Conservation (phyloP, 495 filamentous ascomycete species). For the Penicillium verhagenii region DNA sequence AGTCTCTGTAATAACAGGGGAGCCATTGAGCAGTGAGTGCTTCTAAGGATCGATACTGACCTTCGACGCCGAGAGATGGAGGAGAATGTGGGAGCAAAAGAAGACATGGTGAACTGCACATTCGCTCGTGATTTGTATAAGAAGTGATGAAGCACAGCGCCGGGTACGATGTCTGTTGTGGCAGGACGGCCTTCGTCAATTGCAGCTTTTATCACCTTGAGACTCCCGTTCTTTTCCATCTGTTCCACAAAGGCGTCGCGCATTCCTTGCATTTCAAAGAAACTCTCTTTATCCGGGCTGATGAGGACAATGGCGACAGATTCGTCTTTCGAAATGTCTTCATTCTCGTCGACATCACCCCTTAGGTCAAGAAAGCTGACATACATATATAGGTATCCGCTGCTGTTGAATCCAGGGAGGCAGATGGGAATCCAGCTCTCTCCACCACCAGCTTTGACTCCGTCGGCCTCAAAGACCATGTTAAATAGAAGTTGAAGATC, state of each 20-base stretch:
- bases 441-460: conserved; percentile 82
- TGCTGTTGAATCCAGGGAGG: conserved; percentile 94
- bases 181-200: conserved; percentile 67
- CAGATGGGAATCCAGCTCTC: conserved; percentile 98
- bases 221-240: conserved; percentile 71
- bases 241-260: conserved; percentile 73
- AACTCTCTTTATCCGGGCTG: conserved; percentile 86
- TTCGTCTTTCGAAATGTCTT: conserved; percentile 55
- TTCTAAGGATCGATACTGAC: conserved; percentile 25
- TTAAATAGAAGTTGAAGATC: conserved; percentile 97
- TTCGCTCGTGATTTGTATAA: conserved; percentile 90
- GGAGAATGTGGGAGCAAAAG: conserved; percentile 69
- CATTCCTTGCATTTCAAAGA: conserved; percentile 86
- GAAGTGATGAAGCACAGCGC: conserved; percentile 81
- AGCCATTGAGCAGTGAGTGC: background rate
- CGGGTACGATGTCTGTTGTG: conserved; percentile 73
- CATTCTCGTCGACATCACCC: conserved; percentile 32
- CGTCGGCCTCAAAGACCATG: conserved; percentile 96
- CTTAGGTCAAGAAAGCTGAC: conserved; percentile 77
- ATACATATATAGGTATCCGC: conserved; percentile 98
- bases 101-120: conserved; percentile 92
- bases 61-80: conserved; percentile 64
- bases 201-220: conserved; percentile 71
- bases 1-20: background rate
- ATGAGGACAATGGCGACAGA: conserved; percentile 91